Evolutionary conservation across 768 basidiomycete species (phyloP).

Genomic region (Mrakia blollopis): DNA sequence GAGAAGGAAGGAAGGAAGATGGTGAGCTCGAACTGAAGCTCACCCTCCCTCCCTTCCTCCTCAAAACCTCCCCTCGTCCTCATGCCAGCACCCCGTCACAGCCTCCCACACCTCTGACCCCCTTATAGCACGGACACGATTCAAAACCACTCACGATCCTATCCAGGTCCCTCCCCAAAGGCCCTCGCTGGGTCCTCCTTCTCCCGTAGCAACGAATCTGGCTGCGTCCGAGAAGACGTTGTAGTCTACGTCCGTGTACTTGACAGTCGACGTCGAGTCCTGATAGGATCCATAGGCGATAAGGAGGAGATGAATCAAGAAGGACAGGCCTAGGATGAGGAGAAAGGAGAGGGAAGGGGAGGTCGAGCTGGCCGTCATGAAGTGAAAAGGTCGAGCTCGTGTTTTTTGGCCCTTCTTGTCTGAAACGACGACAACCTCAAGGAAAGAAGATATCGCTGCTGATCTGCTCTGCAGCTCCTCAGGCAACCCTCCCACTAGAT

Average conservation of each 20-base stretch:
- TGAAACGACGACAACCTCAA: neutral
- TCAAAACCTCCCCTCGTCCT: neutral
- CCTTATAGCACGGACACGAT: too few species aligned
- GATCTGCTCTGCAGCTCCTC: too few species aligned
- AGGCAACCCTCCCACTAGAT: too few species aligned
- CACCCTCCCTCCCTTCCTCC: neutral
- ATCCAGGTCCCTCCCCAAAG: slow-evolving; percentile 46
- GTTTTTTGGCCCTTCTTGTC: neutral
- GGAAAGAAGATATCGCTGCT: too few species aligned
- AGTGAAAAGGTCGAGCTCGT: neutral
- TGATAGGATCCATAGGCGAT: slow-evolving; percentile 88
- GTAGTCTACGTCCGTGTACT: slow-evolving; percentile 99
- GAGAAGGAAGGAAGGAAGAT: neutral
- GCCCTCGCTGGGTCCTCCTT: neutral
- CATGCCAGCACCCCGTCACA: too few species aligned
- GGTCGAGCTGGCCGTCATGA: slow-evolving; percentile 6
- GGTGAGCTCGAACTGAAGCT: neutral
- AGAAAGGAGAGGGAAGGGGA: slow-evolving; percentile 11
- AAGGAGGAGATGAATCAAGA: slow-evolving; percentile 60
- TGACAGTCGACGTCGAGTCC: slow-evolving; percentile 71
- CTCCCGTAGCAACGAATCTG: slow-evolving; percentile 47
- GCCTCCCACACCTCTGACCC: too few species aligned
- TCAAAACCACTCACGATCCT: slow-evolving; percentile 64
- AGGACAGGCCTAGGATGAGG: slow-evolving; percentile 39
- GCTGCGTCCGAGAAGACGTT: slow-evolving; percentile 92